phyloP scores from a whole-genome alignment of 2,329 filamentous ascomycete species.

The Arachnopeziza araneosa region DNA sequence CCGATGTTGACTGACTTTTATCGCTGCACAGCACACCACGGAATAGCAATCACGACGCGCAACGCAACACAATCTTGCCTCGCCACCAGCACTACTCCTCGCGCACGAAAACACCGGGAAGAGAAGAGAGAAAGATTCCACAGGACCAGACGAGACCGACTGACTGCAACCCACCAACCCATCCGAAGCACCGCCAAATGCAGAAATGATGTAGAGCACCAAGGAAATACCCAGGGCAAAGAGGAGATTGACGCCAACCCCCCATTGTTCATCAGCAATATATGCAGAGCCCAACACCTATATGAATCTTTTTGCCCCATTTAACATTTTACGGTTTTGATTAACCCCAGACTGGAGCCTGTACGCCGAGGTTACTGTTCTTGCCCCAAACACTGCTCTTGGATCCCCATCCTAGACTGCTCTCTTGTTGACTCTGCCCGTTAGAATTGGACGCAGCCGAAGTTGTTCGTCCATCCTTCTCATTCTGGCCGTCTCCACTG shows the following conservation, averaged over 20 bases:
- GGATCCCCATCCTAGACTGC: slow-evolving; percentile 67
- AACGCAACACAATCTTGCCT: neutral
- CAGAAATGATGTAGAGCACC: neutral
- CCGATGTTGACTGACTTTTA: neutral
- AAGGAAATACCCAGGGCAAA: neutral
- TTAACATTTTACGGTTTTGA: neutral
- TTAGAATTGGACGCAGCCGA: slow-evolving; percentile 55
- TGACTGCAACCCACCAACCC: neutral
- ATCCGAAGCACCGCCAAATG: neutral
- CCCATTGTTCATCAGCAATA: slow-evolving; percentile 2
- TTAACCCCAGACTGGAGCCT: slow-evolving; percentile 92
- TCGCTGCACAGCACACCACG: neutral
- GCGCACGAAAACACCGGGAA: neutral
- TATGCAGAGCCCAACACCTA: slow-evolving; percentile 21
- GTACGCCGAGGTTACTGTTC: slow-evolving; percentile 75
- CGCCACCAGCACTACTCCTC: neutral
- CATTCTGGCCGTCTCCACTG: slow-evolving; percentile 42
- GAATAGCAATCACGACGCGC: neutral
- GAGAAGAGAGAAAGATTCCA: neutral
- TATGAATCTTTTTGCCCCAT: slow-evolving; percentile 11
- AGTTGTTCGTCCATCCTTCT: slow-evolving; percentile 34
- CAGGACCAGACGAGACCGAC: neutral
- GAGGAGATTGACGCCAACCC: neutral
- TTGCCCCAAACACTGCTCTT: slow-evolving; percentile 76
- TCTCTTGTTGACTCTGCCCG: slow-evolving; percentile 32